A percentile compares a stretch with the other conserved stretches of the same genome.
These are phyloP conservation scores for Euphorbia pulcherrima DNA, from an alignment of 345 rosid species.

Conservation along the genomic window DNA sequence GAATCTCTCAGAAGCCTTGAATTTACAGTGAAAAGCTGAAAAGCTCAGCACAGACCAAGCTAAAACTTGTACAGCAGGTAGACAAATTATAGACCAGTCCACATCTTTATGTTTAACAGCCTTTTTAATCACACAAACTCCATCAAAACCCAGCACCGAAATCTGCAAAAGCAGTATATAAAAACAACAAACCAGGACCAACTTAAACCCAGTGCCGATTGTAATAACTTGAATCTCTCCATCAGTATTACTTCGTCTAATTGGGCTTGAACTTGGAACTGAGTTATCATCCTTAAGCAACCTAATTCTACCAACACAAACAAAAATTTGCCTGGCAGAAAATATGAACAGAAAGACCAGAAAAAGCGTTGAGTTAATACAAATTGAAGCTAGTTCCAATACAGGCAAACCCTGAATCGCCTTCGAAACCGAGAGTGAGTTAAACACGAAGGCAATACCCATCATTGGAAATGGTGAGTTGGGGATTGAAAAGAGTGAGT, in stretches of 20 bases:
- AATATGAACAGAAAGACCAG: constrained; percentile 58
- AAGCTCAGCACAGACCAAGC: constrained; percentile 82
- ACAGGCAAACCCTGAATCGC: constrained; percentile 45
- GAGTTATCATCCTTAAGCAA: constrained; percentile 59
- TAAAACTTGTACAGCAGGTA: constrained; percentile 66
- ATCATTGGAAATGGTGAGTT: constrained; percentile 13
- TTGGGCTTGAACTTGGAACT: constrained; percentile 39
- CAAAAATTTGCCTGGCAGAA: constrained; percentile 58
- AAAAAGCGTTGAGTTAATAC: constrained; percentile 62
- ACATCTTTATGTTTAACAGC: constrained; percentile 38
- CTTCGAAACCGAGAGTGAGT: constrained; percentile 22
- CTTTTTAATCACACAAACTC: constrained; percentile 51
- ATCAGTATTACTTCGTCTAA: constrained; percentile 40
- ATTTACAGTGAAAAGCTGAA: constrained; percentile 71
- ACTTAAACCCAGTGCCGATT: constrained; percentile 59
- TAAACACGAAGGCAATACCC: constrained; percentile 15
- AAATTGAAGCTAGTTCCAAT: constrained; percentile 66
- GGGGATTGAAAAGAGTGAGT: constrained; percentile 28
- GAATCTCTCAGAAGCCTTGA: constrained; percentile 66
- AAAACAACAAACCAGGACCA: constrained; percentile 62
- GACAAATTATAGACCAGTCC: constrained; percentile 58
- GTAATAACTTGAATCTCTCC: constrained; percentile 43
- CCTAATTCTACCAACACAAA: constrained; percentile 57
- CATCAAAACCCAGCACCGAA: constrained; percentile 68
- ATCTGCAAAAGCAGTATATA: constrained; percentile 68